A percentile compares a stretch with the other conserved stretches of the same genome.
These are phyloP conservation scores for Pyrenopolyporus hunteri DNA, from an alignment of 495 filamentous ascomycete genomes.

Conservation along the genomic window DNA sequence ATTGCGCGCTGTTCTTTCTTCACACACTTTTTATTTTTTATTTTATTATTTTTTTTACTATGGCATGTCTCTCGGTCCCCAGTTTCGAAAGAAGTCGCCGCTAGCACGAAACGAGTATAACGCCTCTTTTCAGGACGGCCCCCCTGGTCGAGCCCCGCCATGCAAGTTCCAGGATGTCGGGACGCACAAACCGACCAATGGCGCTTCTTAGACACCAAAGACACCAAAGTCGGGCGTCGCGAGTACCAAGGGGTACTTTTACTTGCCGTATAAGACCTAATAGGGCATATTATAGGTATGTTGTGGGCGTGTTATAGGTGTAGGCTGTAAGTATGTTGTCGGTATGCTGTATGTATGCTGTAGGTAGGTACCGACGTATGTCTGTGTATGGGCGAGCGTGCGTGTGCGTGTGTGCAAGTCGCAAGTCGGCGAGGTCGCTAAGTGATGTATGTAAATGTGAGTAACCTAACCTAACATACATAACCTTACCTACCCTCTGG, in stretches of 20 bases:
- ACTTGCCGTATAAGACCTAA: conserved; percentile 10
- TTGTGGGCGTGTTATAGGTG: neutral
- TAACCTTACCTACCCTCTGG: too few species aligned
- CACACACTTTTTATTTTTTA: neutral
- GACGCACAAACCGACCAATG: conserved; percentile 34
- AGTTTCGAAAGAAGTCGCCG: conserved; percentile 11
- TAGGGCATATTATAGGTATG: neutral
- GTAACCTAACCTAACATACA: too few species aligned
- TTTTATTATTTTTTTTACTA: neutral
- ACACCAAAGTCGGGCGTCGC: conserved; percentile 27
- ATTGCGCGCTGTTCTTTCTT: conserved; percentile 19
- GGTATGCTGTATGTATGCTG: neutral
- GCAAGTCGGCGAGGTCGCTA: too few species aligned
- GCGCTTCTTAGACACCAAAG: neutral
- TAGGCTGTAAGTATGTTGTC: neutral
- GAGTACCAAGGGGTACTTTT: conserved; percentile 10
- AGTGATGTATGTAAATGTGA: too few species aligned
- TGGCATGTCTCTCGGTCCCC: neutral
- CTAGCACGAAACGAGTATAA: conserved; percentile 15
- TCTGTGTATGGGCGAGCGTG: too few species aligned
- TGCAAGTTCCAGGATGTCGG: conserved; percentile 41
- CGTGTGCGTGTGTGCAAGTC: too few species aligned
- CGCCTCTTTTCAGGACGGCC: neutral
- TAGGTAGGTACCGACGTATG: too few species aligned
- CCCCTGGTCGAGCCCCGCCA: conserved; percentile 29